Evolutionary conservation across 257 asterid species (phyloP).

Genomic region (Nicotiana attenuata): DNA sequence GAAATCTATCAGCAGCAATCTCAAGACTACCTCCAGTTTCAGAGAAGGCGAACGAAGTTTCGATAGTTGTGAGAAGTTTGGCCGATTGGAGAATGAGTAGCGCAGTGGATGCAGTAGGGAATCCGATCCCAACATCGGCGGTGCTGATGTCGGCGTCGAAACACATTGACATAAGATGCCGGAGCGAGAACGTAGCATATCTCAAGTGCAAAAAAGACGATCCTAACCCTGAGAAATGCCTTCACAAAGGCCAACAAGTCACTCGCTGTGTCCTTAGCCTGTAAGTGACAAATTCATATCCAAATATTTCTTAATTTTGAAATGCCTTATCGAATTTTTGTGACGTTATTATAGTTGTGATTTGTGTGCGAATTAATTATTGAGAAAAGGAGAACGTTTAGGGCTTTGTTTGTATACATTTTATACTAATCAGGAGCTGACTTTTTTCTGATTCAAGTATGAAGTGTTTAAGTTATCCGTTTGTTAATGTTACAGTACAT

Average conservation of each 20-base stretch:
- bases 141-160: slow-evolving; percentile 63
- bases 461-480: not conserved
- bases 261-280: slow-evolving; percentile 60
- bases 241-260: slow-evolving; percentile 67
- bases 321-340: not conserved
- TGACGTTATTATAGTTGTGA: not conserved
- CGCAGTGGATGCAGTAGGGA: slow-evolving; percentile 37
- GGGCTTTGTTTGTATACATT: not conserved
- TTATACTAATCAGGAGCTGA: not conserved
- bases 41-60: not conserved
- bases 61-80: not conserved
- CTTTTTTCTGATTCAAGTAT: not conserved
- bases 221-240: slow-evolving; percentile 74
- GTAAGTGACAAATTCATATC: slow-evolving; percentile 28
- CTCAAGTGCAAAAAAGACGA: slow-evolving; percentile 70
- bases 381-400: not conserved
- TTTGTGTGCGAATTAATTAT: not conserved
- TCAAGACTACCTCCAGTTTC: not conserved
- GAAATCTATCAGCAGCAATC: not conserved
- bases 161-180: slow-evolving; percentile 54
- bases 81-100: slow-evolving; percentile 31
- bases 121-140: slow-evolving; percentile 54
- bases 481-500: too few relatives aligned
- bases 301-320: not conserved
- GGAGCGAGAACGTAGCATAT: slow-evolving; percentile 56